Conservation (phyloP, 257 asterid species). For the Solanum neorickii region DNA sequence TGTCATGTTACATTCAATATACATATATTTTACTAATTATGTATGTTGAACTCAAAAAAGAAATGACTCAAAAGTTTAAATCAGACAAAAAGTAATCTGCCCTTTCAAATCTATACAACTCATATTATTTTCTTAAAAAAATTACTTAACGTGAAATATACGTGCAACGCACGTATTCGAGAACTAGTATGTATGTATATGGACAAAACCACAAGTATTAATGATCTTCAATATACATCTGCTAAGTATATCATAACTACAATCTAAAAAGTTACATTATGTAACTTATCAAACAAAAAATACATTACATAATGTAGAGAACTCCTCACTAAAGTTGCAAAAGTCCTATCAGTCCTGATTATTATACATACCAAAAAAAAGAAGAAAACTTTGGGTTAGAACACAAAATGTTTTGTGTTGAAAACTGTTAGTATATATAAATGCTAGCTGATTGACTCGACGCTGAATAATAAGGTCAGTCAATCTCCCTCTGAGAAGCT, state of each 20-base stretch:
- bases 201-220: neutral
- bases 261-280: neutral
- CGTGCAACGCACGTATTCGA: too few relatives aligned
- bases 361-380: neutral
- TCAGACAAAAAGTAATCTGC: too few relatives aligned
- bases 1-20: too few relatives aligned
- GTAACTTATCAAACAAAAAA: neutral
- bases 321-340: neutral
- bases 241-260: neutral
- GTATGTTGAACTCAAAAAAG: too few relatives aligned
- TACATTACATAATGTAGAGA: neutral
- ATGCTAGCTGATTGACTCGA: neutral
- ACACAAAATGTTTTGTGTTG: neutral
- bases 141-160: too few relatives aligned
- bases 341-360: neutral
- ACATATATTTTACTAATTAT: too few relatives aligned
- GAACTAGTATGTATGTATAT: neutral
- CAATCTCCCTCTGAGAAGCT: slow-evolving; percentile 43
- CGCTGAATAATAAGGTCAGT: neutral
- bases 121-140: too few relatives aligned
- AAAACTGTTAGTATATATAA: neutral
- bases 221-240: neutral
- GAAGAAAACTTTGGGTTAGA: neutral
- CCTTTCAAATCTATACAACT: too few relatives aligned
- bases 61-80: too few relatives aligned